A percentile compares a stretch with the other conserved stretches of the same genome.
Conservation (phyloP, 768 basidiomycete species). For the Porpolomopsis calyptriformis region DNA sequence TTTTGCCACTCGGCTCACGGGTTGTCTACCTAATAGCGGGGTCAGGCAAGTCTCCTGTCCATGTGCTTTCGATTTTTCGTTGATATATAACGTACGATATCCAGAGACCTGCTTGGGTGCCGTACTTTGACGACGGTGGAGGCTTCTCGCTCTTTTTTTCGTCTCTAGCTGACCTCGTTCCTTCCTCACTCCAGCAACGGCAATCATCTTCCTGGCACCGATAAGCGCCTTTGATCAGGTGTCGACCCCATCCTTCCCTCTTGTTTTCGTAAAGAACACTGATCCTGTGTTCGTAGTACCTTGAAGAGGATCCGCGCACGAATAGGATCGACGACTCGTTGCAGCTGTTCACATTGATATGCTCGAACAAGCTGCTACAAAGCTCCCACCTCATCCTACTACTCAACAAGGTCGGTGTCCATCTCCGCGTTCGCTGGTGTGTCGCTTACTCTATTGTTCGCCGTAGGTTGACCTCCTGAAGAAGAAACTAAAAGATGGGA, state of each 20-base stretch:
- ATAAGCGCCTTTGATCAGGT: conserved; percentile 85
- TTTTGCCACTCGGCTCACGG: conserved; percentile 3
- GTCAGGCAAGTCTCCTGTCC: conserved; percentile 36
- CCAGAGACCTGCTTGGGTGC: conserved; percentile 72
- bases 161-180: neutral
- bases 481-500: conserved; percentile 58
- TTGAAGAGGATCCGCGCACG: conserved; percentile 70
- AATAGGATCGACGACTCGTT: conserved; percentile 78
- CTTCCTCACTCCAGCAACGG: conserved; percentile 56
- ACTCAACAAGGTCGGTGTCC: conserved; percentile 57
- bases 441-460: neutral
- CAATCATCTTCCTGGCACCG: conserved; percentile 80
- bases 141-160: neutral
- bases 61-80: conserved; percentile 8
- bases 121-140: conserved; percentile 75
- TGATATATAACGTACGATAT: conserved; percentile 6
- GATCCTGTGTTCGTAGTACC: conserved; percentile 37
- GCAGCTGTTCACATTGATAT: conserved; percentile 65
- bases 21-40: conserved; percentile 31
- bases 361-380: conserved; percentile 63
- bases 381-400: conserved; percentile 65
- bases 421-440: neutral
- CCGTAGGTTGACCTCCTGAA: conserved; percentile 59
- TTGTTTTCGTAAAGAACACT: neutral
- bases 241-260: conserved; percentile 8